Evolutionary conservation across 441 rosid species (phyloP).

Genomic region (Cnidoscolus chayamansa): DNA sequence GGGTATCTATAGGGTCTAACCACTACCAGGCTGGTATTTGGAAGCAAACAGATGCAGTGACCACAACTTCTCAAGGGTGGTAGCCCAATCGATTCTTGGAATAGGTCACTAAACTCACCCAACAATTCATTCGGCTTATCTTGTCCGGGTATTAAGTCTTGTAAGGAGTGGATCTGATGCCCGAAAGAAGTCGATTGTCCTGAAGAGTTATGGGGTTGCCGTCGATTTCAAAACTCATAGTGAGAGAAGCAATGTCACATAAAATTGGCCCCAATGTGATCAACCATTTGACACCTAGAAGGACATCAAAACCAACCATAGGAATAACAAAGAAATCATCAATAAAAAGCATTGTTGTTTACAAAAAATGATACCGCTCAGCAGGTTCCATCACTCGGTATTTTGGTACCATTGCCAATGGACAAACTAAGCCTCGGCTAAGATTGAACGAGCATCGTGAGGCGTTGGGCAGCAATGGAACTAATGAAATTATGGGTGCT

Average conservation of each 20-base stretch:
- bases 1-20: not conserved
- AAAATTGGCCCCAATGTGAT: not conserved
- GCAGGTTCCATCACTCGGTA: not conserved
- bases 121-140: not conserved
- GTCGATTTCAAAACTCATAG: not conserved
- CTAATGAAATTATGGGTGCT: not conserved
- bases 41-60: not conserved
- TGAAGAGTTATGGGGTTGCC: not conserved
- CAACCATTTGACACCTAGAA: not conserved
- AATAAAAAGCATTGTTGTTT: not conserved
- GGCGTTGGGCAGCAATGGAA: no score
- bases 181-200: not conserved
- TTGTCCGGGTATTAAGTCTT: no score
- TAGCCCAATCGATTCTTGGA: not conserved
- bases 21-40: no score
- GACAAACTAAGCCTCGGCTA: no score
- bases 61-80: not conserved
- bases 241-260: not conserved
- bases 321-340: not conserved
- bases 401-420: not conserved
- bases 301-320: not conserved
- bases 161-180: not conserved
- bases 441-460: no score
- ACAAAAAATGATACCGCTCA: not conserved
- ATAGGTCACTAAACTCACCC: not conserved